phyloP scores from a whole-genome alignment of 768 basidiomycete genomes.

The Phylloporus sp. region DNA sequence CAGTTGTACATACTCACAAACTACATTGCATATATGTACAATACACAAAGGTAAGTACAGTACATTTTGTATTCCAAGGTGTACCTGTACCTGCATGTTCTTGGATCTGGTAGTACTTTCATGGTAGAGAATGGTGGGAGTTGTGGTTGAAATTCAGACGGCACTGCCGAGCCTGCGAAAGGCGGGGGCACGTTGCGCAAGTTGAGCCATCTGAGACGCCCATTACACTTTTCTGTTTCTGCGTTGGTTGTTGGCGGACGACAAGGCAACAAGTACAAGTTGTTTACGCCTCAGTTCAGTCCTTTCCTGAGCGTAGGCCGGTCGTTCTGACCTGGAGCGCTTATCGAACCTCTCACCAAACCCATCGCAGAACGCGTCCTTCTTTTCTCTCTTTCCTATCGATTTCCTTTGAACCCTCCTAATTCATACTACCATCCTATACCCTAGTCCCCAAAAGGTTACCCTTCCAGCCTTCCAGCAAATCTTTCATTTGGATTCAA shows the following conservation, averaged over 20 bases:
- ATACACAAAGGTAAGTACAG: no score
- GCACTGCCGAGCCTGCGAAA: slow-evolving; percentile 34
- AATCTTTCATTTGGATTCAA: slow-evolving; percentile 19
- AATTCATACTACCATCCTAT: slow-evolving; percentile 25
- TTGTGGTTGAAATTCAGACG: slow-evolving; percentile 36
- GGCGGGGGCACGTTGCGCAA: slow-evolving; percentile 14
- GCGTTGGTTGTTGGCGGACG: slow-evolving; percentile 36
- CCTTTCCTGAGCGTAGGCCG: slow-evolving; percentile 28
- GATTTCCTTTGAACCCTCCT: slow-evolving; percentile 26
- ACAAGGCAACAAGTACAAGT: slow-evolving; percentile 26
- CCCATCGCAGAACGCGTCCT: slow-evolving; percentile 34
- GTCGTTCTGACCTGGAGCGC: slow-evolving; percentile 31
- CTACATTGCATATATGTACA: no score
- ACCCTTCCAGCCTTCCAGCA: slow-evolving; percentile 12
- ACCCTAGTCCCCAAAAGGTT: slow-evolving; percentile 23
- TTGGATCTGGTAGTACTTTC: no score
- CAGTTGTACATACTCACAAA: no score
- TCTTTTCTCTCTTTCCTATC: slow-evolving; percentile 37
- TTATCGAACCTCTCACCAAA: slow-evolving; percentile 33
- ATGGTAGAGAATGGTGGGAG: not conserved
- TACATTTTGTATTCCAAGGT: no score
- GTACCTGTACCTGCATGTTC: no score
- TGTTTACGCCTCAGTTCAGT: slow-evolving; percentile 27
- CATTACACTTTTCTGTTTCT: slow-evolving; percentile 20
- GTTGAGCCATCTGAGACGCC: slow-evolving; percentile 8